Evolutionary conservation across 2,329 filamentous ascomycete species (phyloP).

Genomic region (Verticillium zaregamsianum): DNA sequence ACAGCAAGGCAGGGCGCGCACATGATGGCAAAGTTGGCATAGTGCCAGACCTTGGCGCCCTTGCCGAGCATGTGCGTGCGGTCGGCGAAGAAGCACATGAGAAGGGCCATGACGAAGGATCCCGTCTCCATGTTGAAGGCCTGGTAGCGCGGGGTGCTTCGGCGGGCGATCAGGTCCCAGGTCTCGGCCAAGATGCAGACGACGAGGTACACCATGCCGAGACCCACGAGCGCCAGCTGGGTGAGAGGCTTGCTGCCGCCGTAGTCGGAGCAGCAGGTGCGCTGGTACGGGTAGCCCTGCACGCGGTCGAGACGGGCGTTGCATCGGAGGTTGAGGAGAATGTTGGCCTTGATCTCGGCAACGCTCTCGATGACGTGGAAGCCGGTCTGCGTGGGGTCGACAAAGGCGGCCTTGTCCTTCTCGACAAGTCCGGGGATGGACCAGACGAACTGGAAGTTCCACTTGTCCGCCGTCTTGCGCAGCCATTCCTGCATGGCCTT

Average conservation of each 20-base stretch:
- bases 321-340: conserved; percentile 50
- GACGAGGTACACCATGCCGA: conserved; percentile 12
- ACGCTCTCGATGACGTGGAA: conserved; percentile 26
- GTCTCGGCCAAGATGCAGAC: conserved; percentile 10
- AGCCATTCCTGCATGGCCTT: conserved; percentile 17
- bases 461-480: conserved; percentile 9
- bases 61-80: conserved; percentile 23
- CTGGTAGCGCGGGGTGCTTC: conserved; percentile 3
- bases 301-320: conserved; percentile 30
- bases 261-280: conserved; percentile 50
- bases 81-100: conserved; percentile 22
- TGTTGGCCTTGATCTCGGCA: conserved; percentile 27
- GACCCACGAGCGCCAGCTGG: conserved; percentile 14
- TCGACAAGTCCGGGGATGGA: conserved; percentile 12
- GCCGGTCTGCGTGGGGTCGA: conserved; percentile 17
- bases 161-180: conserved; percentile 4
- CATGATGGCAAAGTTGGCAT: not conserved
- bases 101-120: conserved; percentile 18
- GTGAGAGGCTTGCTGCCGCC: conserved; percentile 11
- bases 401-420: conserved; percentile 7
- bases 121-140: conserved; percentile 19
- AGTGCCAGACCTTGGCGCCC: conserved; percentile 1
- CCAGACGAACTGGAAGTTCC: conserved; percentile 16
- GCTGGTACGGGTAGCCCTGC: conserved; percentile 35
- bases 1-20: not conserved